Percentiles rank a stretch among this genome's conserved stretches.
phyloP scores from a whole-genome alignment of 352 stramenopile genomes.

The Achlya hypogyna region DNA sequence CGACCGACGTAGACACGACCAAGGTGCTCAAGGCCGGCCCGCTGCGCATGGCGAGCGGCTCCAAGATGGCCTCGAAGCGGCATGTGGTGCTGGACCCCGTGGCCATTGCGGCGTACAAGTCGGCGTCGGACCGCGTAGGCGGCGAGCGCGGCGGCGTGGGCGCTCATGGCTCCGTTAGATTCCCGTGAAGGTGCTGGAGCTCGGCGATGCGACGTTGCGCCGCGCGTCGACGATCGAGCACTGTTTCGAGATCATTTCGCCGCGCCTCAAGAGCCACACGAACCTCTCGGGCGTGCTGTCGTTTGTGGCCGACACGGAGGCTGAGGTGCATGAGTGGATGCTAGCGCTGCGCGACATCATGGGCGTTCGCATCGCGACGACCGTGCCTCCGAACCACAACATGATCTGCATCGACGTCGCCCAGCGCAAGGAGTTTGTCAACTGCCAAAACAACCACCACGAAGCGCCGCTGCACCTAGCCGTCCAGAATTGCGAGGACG shows the following conservation, averaged over 20 bases:
- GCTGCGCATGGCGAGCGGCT: slow-evolving; percentile 71
- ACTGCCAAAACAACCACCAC: slow-evolving; percentile 80
- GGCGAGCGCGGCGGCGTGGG: no score
- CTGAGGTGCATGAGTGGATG: slow-evolving; percentile 85
- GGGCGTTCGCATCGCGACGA: slow-evolving; percentile 65
- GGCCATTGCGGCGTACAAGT: slow-evolving; percentile 82
- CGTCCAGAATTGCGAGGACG: slow-evolving; percentile 82
- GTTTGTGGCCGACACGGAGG: slow-evolving; percentile 75
- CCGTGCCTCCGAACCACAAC: slow-evolving; percentile 63
- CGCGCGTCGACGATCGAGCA: slow-evolving; percentile 73
- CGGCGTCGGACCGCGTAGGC: slow-evolving; percentile 43
- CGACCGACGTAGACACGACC: slow-evolving; percentile 23
- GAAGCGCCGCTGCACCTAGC: slow-evolving; percentile 72
- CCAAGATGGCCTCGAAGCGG: slow-evolving; percentile 74
- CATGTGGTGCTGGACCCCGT: slow-evolving; percentile 83
- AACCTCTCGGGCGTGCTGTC: slow-evolving; percentile 73
- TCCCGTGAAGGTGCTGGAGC: slow-evolving; percentile 74
- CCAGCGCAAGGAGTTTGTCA: slow-evolving; percentile 73
- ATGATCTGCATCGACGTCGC: slow-evolving; percentile 85
- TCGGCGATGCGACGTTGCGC: slow-evolving; percentile 73
- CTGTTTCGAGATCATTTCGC: slow-evolving; percentile 80
- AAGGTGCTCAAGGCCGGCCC: slow-evolving; percentile 78
- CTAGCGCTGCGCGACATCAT: slow-evolving; percentile 60
- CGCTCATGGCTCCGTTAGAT: slow-evolving; percentile 27
- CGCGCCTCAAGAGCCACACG: slow-evolving; percentile 73